Conservation (phyloP, 1,284 basidiomycete genomes). For the Stygiomarasmius scandens region DNA sequence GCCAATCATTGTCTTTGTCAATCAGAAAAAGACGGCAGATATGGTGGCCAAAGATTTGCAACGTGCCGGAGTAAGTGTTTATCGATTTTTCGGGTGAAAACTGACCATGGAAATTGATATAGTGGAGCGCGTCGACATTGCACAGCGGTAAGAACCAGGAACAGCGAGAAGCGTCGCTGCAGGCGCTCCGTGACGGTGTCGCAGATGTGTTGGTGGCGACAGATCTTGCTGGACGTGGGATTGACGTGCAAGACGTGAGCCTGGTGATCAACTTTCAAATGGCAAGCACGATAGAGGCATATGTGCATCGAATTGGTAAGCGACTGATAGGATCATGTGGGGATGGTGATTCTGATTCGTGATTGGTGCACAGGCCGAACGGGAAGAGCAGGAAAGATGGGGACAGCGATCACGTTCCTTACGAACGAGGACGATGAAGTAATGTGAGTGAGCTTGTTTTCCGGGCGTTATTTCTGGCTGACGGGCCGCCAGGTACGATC, state of each 20-base stretch:
- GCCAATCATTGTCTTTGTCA: constrained; percentile 98
- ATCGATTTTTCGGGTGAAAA: constrained; percentile 18
- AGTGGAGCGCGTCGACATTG: constrained; percentile 88
- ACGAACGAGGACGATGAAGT: constrained; percentile 96
- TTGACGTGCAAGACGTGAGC: constrained; percentile 96
- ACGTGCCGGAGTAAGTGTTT: constrained; percentile 68
- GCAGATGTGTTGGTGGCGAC: constrained; percentile 92
- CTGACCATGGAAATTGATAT: constrained; percentile 15
- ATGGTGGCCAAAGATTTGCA: constrained; percentile 92
- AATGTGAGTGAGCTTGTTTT: constrained; percentile 73
- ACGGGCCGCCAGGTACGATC: constrained; percentile 70
- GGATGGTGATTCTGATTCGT: constrained; percentile 11
- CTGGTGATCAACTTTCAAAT: constrained; percentile 98
- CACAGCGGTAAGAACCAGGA: constrained; percentile 98
- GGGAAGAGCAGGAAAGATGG: constrained; percentile 94
- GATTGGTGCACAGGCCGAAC: constrained; percentile 71
- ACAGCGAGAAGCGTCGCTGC: constrained; percentile 91
- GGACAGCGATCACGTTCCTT: constrained; percentile 93
- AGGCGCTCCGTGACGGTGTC: constrained; percentile 83
- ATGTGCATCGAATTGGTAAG: constrained; percentile 94
- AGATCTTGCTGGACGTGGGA: constrained; percentile 96
- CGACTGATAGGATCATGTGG: not conserved
- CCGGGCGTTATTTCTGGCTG: constrained; percentile 19
- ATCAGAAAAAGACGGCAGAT: constrained; percentile 98
- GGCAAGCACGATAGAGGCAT: constrained; percentile 94